Base-by-base conservation (phyloP, 441 rosid species). In the Arabidopsis hybrid region DNA sequence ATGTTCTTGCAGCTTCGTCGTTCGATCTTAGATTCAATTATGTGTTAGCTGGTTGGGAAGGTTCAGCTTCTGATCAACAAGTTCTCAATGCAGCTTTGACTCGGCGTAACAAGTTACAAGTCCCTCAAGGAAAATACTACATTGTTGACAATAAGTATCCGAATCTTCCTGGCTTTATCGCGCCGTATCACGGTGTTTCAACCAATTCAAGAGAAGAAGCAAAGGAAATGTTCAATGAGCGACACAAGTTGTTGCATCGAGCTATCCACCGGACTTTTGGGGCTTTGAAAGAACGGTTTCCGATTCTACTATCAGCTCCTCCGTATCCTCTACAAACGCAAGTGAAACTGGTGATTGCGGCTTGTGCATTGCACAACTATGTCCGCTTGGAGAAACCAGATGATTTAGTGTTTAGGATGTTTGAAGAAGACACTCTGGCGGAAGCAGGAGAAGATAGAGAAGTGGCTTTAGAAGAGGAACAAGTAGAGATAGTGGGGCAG, bases 1-100 rank as follows among this genome's bases (percentile, higher is more conserved):
- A 84, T 71, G 91, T 92, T 66, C 80, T 94, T 62, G 94, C 88
- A 18, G 97, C 95, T 57, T 88, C 88, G 69, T 90, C 95, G 43
- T 84, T 92, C 76, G 97, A 94, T 80, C 80, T 94, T 69, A 87
- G 82, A 80, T 93, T 93, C 76, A 88, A 82, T 78, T 93, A 93
- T 66, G 95, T 93, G 29, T 83, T 94, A 53, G 97, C 97, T 75
- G 98, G 98, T 11, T 94, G 97, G 97, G 98, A 93, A 82, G 98
- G 98, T 47, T 91, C 98, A 6, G 96, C 98, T 67, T 86, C 95
- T 14, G 92, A 90, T 82, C 85, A 86, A 75, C 83, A 81, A 70
- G 93, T 91, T 82, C 77, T 93, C 43, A 82, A 85, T 70, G 88
- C 96, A 0, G 96, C 97, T 39, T 86, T 94, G 79, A 87, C 90